Evolutionary conservation across 805 yeast genomes (phyloP).

Genomic region (Blastobotrys parvus): DNA sequence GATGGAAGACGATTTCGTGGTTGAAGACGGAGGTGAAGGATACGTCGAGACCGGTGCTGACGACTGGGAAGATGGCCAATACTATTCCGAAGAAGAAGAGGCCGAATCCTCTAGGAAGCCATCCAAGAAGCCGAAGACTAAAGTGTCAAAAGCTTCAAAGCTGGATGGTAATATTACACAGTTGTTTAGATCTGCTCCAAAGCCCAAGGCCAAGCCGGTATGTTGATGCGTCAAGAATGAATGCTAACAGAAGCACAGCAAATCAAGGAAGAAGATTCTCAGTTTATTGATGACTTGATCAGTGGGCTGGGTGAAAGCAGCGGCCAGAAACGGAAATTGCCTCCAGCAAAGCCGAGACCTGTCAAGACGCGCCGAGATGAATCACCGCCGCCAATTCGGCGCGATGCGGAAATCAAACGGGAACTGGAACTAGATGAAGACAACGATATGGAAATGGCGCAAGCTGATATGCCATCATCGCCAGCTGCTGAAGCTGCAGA

Average conservation of each 20-base stretch:
- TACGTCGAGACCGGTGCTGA: constrained; percentile 90
- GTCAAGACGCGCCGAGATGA: constrained; percentile 1
- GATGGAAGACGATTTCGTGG: constrained; percentile 85
- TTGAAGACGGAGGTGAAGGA: constrained; percentile 89
- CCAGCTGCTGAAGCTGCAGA: constrained; percentile 18
- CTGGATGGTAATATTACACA: constrained; percentile 30
- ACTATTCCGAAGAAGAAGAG: constrained; percentile 22
- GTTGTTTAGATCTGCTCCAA: constrained; percentile 39
- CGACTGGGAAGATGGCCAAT: constrained; percentile 55
- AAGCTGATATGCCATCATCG: background rate
- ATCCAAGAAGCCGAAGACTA: constrained; percentile 27
- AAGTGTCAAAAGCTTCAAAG: constrained; percentile 16
- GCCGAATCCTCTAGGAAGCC: constrained; percentile 22
- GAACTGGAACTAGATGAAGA: background rate
- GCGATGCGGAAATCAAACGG: background rate
- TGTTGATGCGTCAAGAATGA: background rate
- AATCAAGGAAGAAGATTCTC: constrained; percentile 31
- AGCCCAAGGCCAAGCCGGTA: constrained; percentile 27
- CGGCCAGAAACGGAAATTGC: constrained; percentile 4
- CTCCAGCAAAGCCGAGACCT: background rate
- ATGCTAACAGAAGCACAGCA: background rate
- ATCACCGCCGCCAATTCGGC: background rate
- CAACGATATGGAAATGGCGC: background rate
- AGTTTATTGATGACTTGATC: constrained; percentile 61
- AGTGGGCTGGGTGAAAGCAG: constrained; percentile 39